Percentiles rank a stretch among this genome's conserved stretches.
phyloP scores from a whole-genome alignment of 176 grass and related monocot species.

The Tuctoria greenei region DNA sequence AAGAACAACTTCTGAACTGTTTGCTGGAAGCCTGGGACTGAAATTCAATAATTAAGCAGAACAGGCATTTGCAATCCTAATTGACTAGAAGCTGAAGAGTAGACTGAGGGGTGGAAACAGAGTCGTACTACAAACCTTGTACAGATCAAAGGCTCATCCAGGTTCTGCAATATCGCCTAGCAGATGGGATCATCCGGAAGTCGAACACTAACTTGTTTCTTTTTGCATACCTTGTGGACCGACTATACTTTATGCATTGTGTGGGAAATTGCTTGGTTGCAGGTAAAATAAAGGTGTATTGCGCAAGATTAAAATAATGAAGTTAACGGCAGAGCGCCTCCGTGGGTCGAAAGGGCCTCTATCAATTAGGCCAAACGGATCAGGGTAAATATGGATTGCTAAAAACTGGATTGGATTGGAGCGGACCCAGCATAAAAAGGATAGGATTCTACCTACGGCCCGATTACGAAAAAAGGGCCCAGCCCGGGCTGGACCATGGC shows the following conservation, averaged over 20 bases:
- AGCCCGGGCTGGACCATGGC: too few species aligned
- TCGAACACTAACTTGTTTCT: conserved; percentile 81
- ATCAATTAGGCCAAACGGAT: too few species aligned
- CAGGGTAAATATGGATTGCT: too few species aligned
- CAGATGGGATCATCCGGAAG: conserved; percentile 78
- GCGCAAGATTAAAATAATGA: conserved; percentile 30
- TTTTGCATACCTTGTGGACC: conserved; percentile 62
- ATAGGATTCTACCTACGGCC: too few species aligned
- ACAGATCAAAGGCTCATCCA: conserved; percentile 80
- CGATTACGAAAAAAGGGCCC: too few species aligned
- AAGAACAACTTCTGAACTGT: neutral
- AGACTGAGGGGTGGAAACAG: neutral
- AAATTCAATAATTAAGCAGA: neutral
- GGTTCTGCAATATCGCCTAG: conserved; percentile 74
- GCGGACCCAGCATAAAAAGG: too few species aligned
- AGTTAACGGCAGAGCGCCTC: too few species aligned
- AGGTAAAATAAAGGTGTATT: conserved; percentile 94
- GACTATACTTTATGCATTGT: conserved; percentile 69
- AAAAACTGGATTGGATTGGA: too few species aligned
- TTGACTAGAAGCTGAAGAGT: neutral
- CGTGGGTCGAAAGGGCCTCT: too few species aligned
- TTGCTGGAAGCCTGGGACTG: neutral
- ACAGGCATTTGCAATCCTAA: neutral
- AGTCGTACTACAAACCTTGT: conserved; percentile 62
- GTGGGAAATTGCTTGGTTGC: conserved; percentile 81